A percentile compares a stretch with the other conserved stretches of the same genome.
phyloP scores from a whole-genome alignment of 495 filamentous ascomycete species.

The Lophiotrema nucula region DNA sequence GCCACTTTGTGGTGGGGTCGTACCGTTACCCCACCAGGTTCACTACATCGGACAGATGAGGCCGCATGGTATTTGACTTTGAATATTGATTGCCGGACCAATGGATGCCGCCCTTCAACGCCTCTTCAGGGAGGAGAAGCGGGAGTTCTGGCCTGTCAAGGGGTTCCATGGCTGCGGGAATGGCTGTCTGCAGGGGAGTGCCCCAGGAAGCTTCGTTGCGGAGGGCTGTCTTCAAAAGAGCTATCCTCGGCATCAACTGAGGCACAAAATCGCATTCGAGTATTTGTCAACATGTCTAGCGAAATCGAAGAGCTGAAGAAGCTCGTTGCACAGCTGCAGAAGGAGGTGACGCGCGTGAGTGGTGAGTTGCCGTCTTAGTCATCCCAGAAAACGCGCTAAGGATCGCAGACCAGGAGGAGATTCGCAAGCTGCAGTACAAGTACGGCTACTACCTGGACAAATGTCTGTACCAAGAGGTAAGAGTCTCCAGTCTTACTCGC shows the following conservation, averaged over 20 bases:
- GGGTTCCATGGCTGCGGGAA: slow-evolving; percentile 14
- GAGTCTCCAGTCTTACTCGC: background rate
- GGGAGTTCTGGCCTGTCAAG: slow-evolving; percentile 11
- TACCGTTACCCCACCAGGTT: too few species aligned
- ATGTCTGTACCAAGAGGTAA: slow-evolving; percentile 55
- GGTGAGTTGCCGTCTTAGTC: slow-evolving; percentile 26
- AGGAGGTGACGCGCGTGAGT: slow-evolving; percentile 41
- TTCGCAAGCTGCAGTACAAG: slow-evolving; percentile 55
- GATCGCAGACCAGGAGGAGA: slow-evolving; percentile 37
- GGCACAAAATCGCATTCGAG: too few species aligned
- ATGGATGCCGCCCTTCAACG: background rate
- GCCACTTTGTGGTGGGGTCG: too few species aligned
- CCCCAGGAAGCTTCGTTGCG: background rate
- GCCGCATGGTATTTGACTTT: background rate
- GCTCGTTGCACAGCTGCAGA: slow-evolving; percentile 42
- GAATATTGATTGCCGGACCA: slow-evolving; percentile 19
- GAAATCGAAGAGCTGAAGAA: slow-evolving; percentile 48
- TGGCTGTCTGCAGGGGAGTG: background rate
- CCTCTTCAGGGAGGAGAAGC: background rate
- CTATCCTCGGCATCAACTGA: background rate
- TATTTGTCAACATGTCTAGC: slow-evolving; percentile 40
- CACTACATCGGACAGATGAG: slow-evolving; percentile 15
- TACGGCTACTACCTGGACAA: slow-evolving; percentile 62
- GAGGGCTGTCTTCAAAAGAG: slow-evolving; percentile 10
- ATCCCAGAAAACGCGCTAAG: slow-evolving; percentile 1